Percentiles rank a stretch among this genome's conserved stretches.
phyloP scores from a whole-genome alignment of 1,284 basidiomycete species.

The Abortiporus biennis region DNA sequence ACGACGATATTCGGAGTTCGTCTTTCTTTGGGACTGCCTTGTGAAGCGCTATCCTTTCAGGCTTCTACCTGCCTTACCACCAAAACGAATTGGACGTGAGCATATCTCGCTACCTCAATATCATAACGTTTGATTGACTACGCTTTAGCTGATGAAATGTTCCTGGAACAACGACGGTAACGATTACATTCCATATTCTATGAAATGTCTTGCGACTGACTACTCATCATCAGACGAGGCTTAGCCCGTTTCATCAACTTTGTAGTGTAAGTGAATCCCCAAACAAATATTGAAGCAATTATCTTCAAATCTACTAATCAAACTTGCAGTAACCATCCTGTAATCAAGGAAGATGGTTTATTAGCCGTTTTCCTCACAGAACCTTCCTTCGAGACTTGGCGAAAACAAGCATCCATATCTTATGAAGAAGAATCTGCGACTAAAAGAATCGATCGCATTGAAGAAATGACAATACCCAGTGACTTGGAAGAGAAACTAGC shows the following conservation, averaged over 20 bases:
- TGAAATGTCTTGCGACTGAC: background rate
- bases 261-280: conserved; percentile 43
- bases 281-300: background rate
- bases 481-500: conserved; percentile 86
- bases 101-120: conserved; percentile 15
- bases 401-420: conserved; percentile 65
- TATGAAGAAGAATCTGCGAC: conserved; percentile 84
- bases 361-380: conserved; percentile 79
- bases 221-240: conserved; percentile 71
- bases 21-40: conserved; percentile 82
- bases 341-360: conserved; percentile 82
- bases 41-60: conserved; percentile 84
- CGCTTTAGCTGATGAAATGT: conserved; percentile 70
- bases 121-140: conserved; percentile 5
- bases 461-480: conserved; percentile 89
- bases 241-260: conserved; percentile 79
- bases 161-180: conserved; percentile 83
- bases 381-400: conserved; percentile 79
- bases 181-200: background rate
- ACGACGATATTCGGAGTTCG: conserved; percentile 86
- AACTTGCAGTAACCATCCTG: conserved; percentile 73
- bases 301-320: conserved; percentile 6
- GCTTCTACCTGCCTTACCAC: conserved; percentile 82
- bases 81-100: conserved; percentile 85
- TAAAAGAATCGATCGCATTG: conserved; percentile 74